Conservation (phyloP, 495 filamentous ascomycete species). For the Hyaloscypha hepaticicola region DNA sequence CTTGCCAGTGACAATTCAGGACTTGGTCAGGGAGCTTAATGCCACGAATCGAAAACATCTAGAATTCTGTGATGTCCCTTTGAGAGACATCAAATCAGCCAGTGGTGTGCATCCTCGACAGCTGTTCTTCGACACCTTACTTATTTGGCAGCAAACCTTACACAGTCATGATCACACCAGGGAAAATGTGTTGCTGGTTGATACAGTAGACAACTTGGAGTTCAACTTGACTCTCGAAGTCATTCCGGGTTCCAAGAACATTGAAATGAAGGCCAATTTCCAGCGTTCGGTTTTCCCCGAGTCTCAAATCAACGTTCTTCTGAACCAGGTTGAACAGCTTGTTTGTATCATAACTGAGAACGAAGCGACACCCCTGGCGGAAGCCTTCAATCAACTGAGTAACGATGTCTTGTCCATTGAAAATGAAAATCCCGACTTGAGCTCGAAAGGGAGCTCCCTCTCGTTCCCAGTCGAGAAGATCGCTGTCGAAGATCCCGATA, state of each 20-base stretch:
- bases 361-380: conserved; percentile 35
- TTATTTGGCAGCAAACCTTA: conserved; percentile 76
- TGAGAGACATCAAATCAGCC: conserved; percentile 63
- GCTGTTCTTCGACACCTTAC: conserved; percentile 64
- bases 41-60: conserved; percentile 58
- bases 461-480: conserved; percentile 53
- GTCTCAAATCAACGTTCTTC: conserved; percentile 51
- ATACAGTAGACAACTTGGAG: conserved; percentile 65
- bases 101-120: conserved; percentile 47
- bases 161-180: conserved; percentile 35
- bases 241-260: conserved; percentile 48
- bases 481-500: conserved; percentile 46
- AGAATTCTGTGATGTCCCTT: conserved; percentile 54
- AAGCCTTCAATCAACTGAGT: conserved; percentile 35
- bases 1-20: conserved; percentile 46
- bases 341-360: conserved; percentile 45
- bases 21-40: conserved; percentile 62
- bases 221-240: conserved; percentile 72
- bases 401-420: conserved; percentile 52
- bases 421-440: conserved; percentile 41
- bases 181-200: conserved; percentile 45
- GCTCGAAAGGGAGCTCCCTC: conserved; percentile 36
- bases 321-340: conserved; percentile 56
- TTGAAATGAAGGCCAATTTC: conserved; percentile 52
- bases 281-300: conserved; percentile 46